Base-by-base conservation (phyloP, 352 stramenopile genomes). In the Phytophthora idaei region DNA sequence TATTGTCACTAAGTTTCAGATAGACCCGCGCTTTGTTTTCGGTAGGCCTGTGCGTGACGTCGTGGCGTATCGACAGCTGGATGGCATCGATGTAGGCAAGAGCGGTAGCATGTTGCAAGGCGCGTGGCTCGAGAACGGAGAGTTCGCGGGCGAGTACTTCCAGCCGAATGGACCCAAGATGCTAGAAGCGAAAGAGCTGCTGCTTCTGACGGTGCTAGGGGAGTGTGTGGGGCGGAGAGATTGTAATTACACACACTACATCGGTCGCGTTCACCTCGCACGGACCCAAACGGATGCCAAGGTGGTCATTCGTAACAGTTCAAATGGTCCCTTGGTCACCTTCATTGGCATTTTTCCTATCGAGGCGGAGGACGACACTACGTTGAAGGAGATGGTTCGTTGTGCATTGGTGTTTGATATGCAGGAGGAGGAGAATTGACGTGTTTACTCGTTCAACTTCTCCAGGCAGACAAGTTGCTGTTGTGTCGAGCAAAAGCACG, bases 21-120 rank as follows among this genome's bases (percentile, higher is more conserved):
- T 41, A 0, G 70, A 82, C n/a, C 36, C 51, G 2, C 62, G 61
- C 5, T 64, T 82, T 21, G 39, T 83, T 14, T 64, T 81, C 14
- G 62, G 73, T 9, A 60, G 73, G 1, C 73, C 75, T 17, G 41
- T 80, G 36, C 50, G 67, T 4, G 49, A 59, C 49, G 29, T 63
- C 29, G n/a, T 21, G 49, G 32, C 61, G 15, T 65, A 62, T 48
- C 57, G 52, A 31, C 45, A 66, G 31, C 21, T 72, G 34, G 42
- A 64, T n/a, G 52, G 21, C 14, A 51, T 57, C n/a, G 63, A 72
- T 4, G 44, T 76, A 54, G 53, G 29, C 11, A 60, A 66, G 15
- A 65, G 37, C 17, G 55, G 28, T 11, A 41, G 34, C 28, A 53
- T 74, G 56, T n/a, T 66, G 29, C 61, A 74, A 56, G 67, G 46